phyloP scores from a whole-genome alignment of 257 asterid species.

The Craterostigma plantagineum region DNA sequence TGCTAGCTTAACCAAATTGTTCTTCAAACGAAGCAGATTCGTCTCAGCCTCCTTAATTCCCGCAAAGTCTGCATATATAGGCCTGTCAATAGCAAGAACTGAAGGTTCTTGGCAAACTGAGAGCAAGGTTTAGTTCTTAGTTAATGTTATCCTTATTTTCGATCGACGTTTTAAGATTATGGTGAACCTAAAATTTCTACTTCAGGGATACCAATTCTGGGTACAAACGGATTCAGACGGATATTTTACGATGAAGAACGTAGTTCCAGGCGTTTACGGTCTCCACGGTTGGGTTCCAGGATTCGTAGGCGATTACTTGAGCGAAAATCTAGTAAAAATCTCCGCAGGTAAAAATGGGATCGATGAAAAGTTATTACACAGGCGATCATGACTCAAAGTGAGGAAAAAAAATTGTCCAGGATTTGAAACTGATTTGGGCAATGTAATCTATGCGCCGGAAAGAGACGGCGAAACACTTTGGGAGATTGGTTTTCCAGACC shows the following conservation, averaged over 20 bases:
- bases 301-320: conserved; percentile 28
- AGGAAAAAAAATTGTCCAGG: conserved; percentile 9
- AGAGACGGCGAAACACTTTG: conserved; percentile 33
- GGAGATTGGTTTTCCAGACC: conserved; percentile 40
- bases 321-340: conserved; percentile 18
- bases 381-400: too few species aligned
- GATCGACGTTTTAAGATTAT: too few species aligned
- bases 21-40: conserved; percentile 14
- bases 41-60: conserved; percentile 20
- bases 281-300: conserved; percentile 47
- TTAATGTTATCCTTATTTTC: background rate
- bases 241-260: conserved; percentile 23
- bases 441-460: conserved; percentile 19
- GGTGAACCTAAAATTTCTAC: too few species aligned
- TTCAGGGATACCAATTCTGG: conserved; percentile 34
- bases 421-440: conserved; percentile 24
- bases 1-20: conserved; percentile 3
- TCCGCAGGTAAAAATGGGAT: conserved; percentile 10
- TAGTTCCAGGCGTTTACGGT: conserved; percentile 24
- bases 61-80: conserved; percentile 27
- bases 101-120: conserved; percentile 41
- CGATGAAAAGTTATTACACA: too few species aligned
- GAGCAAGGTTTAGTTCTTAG: conserved; percentile 35
- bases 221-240: conserved; percentile 26
- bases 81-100: conserved; percentile 30